phyloP scores from a whole-genome alignment of 352 stramenopile species.

The Lagenidium giganteum region DNA sequence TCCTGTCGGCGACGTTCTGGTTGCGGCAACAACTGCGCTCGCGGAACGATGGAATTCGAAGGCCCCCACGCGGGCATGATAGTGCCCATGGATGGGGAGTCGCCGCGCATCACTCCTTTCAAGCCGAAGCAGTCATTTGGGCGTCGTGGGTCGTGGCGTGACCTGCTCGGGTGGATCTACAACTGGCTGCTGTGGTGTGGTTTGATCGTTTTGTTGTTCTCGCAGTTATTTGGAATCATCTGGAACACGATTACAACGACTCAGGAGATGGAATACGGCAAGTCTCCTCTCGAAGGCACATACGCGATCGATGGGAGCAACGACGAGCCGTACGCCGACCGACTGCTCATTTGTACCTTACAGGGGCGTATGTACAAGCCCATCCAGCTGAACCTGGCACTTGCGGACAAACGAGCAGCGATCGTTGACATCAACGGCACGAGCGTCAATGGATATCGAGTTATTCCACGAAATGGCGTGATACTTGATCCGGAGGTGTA shows the following conservation, averaged over 20 bases:
- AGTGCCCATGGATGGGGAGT: too few relatives aligned
- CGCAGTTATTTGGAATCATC: constrained; percentile 9
- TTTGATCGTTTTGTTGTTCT: constrained; percentile 1
- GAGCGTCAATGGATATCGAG: constrained; percentile 8
- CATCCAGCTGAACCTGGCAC: constrained; percentile 3
- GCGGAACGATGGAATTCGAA: too few relatives aligned
- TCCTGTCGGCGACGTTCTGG: too few relatives aligned
- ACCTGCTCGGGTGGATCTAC: constrained; percentile 9
- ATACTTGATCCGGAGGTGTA: not conserved
- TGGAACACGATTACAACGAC: constrained; percentile 5
- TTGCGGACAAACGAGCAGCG: not conserved
- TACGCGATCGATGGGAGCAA: not conserved
- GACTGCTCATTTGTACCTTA: constrained; percentile 3
- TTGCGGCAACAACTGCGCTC: too few relatives aligned
- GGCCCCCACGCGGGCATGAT: too few relatives aligned
- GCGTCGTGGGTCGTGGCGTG: too few relatives aligned
- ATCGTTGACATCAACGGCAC: constrained; percentile 9
- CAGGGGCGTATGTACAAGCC: constrained; percentile 13
- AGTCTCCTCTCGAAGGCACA: not conserved
- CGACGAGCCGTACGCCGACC: constrained; percentile 10
- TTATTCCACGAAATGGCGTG: constrained; percentile 6
- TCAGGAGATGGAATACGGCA: constrained; percentile 3
- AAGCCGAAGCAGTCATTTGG: too few relatives aligned
- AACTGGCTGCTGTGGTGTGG: constrained; percentile 7
- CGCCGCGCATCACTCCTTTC: too few relatives aligned